phyloP scores from a whole-genome alignment of 2,329 filamentous ascomycete genomes.

The Fusarium solani-melongenae region DNA sequence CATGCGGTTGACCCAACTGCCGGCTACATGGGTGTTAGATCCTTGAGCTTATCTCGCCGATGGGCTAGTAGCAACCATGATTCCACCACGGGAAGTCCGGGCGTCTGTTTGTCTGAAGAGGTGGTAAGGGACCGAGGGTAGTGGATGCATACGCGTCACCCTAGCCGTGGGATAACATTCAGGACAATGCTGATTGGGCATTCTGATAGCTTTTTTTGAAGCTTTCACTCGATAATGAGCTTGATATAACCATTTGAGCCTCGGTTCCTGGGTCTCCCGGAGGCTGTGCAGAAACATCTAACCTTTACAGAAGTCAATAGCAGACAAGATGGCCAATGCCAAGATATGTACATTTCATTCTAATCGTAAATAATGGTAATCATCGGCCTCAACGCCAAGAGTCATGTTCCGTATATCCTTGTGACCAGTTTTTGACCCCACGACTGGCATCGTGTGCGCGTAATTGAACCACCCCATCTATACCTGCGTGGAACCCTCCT shows the following conservation, averaged over 20 bases:
- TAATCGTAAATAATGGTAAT: constrained; percentile 5
- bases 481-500: constrained; percentile 17
- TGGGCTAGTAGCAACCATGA: not conserved
- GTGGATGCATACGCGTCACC: not conserved
- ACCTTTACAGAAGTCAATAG: not conserved
- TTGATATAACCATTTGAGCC: not conserved
- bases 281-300: not conserved
- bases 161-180: not conserved
- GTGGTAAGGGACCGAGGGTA: not conserved
- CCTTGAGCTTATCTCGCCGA: not conserved
- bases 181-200: not conserved
- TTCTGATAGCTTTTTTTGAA: not conserved
- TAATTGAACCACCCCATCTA: not conserved
- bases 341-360: constrained; percentile 13
- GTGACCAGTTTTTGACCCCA: constrained; percentile 10
- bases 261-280: not conserved
- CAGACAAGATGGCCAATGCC: not conserved
- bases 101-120: not conserved
- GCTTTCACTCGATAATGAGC: not conserved
- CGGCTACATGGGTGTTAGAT: not conserved
- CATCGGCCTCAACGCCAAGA: constrained; percentile 14
- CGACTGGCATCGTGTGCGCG: not conserved
- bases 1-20: not conserved
- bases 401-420: constrained; percentile 13
- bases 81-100: not conserved